Evolutionary conservation across 2,329 filamentous ascomycete genomes (phyloP).

Genomic region (Colletotrichum siamense): DNA sequence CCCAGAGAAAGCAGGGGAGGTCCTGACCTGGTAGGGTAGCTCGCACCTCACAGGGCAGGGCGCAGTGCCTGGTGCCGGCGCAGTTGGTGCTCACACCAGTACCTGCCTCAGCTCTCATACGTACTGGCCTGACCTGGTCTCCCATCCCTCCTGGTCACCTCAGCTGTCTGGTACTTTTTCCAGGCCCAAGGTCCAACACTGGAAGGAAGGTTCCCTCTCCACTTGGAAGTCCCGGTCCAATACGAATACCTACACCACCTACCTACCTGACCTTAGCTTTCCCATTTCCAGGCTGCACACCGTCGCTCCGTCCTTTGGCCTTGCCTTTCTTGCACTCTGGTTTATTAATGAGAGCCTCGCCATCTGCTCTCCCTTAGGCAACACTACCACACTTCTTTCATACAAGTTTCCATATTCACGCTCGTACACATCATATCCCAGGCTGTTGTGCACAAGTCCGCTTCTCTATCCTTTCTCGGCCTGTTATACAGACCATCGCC

Average conservation of each 20-base stretch:
- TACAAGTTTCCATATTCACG: conserved; percentile 1
- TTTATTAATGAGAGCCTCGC: conserved; percentile 21
- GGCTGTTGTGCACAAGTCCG: neutral
- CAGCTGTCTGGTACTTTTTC: neutral
- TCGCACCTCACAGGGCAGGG: neutral
- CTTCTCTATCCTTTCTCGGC: neutral
- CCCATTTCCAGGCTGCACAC: conserved; percentile 19
- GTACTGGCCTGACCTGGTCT: neutral
- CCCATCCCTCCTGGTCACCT: neutral
- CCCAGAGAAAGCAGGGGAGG: neutral
- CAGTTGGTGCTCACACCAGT: neutral
- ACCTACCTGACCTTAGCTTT: neutral
- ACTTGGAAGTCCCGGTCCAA: conserved; percentile 8
- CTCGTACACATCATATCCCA: neutral
- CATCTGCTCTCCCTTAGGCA: conserved; percentile 14
- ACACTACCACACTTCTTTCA: conserved; percentile 8
- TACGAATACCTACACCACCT: neutral
- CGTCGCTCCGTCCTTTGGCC: conserved; percentile 1
- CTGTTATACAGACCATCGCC: conserved; percentile 3
- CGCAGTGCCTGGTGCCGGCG: neutral
- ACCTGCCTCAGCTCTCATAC: neutral
- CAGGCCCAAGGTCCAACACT: neutral
- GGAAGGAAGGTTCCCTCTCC: neutral
- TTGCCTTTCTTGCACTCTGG: conserved; percentile 11
- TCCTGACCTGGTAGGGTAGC: neutral